These are phyloP conservation scores for Sporisorium sorghi DNA, from an alignment of 1,284 basidiomycete genomes.

Conservation along the genomic window DNA sequence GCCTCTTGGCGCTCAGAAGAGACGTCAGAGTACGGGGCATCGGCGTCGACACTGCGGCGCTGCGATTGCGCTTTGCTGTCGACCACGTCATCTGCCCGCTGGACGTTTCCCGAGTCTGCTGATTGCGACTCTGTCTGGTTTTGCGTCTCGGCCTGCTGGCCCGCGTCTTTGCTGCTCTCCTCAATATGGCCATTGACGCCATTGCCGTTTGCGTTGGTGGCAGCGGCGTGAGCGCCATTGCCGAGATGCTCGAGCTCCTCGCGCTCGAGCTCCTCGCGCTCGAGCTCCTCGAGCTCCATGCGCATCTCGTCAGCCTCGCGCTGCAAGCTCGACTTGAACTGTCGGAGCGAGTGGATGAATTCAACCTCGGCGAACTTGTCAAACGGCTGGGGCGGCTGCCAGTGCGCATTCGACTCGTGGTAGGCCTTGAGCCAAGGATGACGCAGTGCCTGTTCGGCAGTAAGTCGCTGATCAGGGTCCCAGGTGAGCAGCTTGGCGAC, in stretches of 20 bases:
- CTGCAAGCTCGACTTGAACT: constrained; percentile 63
- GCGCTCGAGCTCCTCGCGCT: constrained; percentile 49
- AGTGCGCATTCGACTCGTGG: constrained; percentile 58
- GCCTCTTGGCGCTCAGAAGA: constrained; percentile 1
- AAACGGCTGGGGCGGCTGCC: constrained; percentile 58
- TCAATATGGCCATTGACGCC: constrained; percentile 7
- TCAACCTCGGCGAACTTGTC: constrained; percentile 64
- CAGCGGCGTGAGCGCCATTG: constrained; percentile 3
- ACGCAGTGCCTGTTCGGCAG: constrained; percentile 61
- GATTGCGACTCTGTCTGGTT: not conserved
- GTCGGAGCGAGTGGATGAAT: constrained; percentile 57
- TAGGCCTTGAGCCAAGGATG: constrained; percentile 68
- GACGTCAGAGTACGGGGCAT: constrained; percentile 26
- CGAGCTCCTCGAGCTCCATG: constrained; percentile 51
- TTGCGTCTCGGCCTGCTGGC: not conserved
- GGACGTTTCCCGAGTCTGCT: constrained; percentile 51
- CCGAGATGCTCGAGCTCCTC: constrained; percentile 48
- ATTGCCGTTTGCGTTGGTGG: constrained; percentile 13
- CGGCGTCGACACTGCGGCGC: constrained; percentile 35
- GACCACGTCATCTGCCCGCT: constrained; percentile 53
- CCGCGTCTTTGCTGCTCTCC: not conserved
- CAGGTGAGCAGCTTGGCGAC: constrained; percentile 62
- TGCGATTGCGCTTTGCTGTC: constrained; percentile 17
- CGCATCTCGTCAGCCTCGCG: constrained; percentile 62
- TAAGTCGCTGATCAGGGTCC: constrained; percentile 65